Base-by-base conservation (phyloP, 1,139 yeast species). In the Pichia sp. region DNA sequence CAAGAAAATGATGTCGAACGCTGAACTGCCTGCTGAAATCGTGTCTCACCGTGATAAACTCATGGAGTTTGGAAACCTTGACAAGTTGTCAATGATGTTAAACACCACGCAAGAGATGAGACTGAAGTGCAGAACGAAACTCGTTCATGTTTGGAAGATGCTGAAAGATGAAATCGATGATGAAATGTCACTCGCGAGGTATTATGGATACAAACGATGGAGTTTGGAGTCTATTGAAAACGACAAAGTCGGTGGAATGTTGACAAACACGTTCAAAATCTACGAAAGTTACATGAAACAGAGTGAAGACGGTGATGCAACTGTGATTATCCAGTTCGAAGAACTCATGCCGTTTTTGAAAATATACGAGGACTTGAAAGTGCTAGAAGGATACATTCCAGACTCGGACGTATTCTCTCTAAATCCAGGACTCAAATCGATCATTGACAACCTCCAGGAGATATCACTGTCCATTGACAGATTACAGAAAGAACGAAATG, bases 221-320 rank as follows among this genome's bases (percentile, higher is more conserved):
- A 68, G 57, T 0, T 59, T 85, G 21, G 56, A 61, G 0, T 50
- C 66, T 0, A 73, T 83, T 1, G 56, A 60, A 11, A 70, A 61
- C 4, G 75, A 78, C 1, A 53, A 67, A 2, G 50, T 58, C 19
- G 50, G 46, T 3, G 34, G 43, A 4, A 67, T 65, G 0, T 65
- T 76, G 3, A 58, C 68, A 51, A 65, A 63, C 2, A 74, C 74
- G 43, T 63, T 81, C 3, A 59, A 63, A 5, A 73, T 72, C 28
- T 69, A 82, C 64, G 68, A 68, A 33, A 65, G 62, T 4, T 85
- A 83, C 58, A 62, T 85, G 18, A 58, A 59, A 2, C 81, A 81
- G 53, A 95, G 96, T 1, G 68, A 69, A 31, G 60, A 67, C 3
- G 87, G 95, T 4, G 96, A 90, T 62, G 65, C 65, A 8, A 24